These are phyloP conservation scores for Boletus reticulatus DNA, from an alignment of 768 basidiomycete species.

Conservation along the genomic window DNA sequence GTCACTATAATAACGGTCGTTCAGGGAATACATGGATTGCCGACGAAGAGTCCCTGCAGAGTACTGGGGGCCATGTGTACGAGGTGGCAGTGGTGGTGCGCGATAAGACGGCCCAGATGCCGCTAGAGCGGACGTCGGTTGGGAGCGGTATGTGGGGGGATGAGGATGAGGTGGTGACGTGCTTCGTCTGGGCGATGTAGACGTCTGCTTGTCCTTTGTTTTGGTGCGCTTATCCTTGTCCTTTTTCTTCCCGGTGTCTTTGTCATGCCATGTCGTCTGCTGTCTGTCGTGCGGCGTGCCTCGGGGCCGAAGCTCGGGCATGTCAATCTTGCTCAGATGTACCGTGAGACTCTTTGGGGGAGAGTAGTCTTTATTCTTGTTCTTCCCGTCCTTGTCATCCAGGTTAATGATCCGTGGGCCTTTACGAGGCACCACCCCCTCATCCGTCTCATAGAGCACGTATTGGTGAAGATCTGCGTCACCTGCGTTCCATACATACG, in stretches of 20 bases:
- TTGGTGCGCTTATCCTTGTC: slow-evolving; percentile 20
- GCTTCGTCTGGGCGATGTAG: slow-evolving; percentile 1
- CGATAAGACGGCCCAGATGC: slow-evolving; percentile 9
- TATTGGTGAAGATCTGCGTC: slow-evolving; percentile 72
- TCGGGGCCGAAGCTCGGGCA: slow-evolving; percentile 64
- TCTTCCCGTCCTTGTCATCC: slow-evolving; percentile 43
- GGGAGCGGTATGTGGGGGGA: slow-evolving; percentile 17
- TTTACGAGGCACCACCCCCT: slow-evolving; percentile 35
- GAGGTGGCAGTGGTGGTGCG: slow-evolving; percentile 3
- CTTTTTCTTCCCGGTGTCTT: slow-evolving; percentile 6
- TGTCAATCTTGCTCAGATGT: slow-evolving; percentile 83
- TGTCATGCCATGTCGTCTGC: background rate
- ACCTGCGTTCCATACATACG: slow-evolving; percentile 42
- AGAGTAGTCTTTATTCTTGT: slow-evolving; percentile 48
- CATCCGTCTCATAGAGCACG: slow-evolving; percentile 62
- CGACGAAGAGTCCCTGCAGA: slow-evolving; percentile 4
- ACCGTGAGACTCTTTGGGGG: slow-evolving; percentile 69
- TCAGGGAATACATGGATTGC: slow-evolving; percentile 16
- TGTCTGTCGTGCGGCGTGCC: background rate
- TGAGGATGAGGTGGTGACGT: slow-evolving; percentile 10
- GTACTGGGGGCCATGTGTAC: background rate
- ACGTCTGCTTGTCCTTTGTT: slow-evolving; percentile 20
- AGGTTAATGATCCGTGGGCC: slow-evolving; percentile 69
- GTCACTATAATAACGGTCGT: background rate
- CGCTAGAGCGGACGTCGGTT: slow-evolving; percentile 33